Conservation (phyloP, 345 rosid species). For the Cochlearia excelsa region DNA sequence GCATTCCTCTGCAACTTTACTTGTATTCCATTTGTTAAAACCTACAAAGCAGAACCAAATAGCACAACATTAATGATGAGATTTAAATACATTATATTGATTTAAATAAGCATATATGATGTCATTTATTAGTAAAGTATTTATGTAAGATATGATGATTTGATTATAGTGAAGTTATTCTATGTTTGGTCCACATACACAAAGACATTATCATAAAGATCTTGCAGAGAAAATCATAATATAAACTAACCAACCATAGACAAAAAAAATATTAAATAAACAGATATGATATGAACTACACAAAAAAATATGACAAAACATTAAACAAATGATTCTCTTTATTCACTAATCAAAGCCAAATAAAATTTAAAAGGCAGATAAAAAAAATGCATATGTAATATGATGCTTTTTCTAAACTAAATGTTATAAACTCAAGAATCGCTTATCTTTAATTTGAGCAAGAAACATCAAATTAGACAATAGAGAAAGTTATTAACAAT, state of each 20-base stretch:
- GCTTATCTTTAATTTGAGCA: slow-evolving; percentile 22
- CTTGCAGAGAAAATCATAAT: slow-evolving; percentile 14
- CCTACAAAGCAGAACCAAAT: slow-evolving; percentile 43
- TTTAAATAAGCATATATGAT: slow-evolving; percentile 26
- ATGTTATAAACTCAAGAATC: background rate
- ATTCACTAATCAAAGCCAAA: slow-evolving; percentile 1
- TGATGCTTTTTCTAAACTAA: slow-evolving; percentile 12
- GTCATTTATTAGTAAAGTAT: slow-evolving; percentile 6
- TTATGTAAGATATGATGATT: slow-evolving; percentile 18
- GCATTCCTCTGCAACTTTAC: slow-evolving; percentile 98
- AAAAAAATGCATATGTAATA: slow-evolving; percentile 5
- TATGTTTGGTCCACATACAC: slow-evolving; percentile 32
- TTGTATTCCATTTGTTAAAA: slow-evolving; percentile 93
- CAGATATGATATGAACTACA: slow-evolving; percentile 32
- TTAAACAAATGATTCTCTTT: background rate
- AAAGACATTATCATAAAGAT: slow-evolving; percentile 32
- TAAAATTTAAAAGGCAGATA: slow-evolving; percentile 21
- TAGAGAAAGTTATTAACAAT: background rate
- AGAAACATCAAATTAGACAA: background rate
- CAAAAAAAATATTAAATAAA: slow-evolving; percentile 2
- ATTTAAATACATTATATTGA: slow-evolving; percentile 9
- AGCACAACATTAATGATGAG: background rate
- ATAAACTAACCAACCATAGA: slow-evolving; percentile 25
- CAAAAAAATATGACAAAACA: background rate
- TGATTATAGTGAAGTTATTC: slow-evolving; percentile 31